Conservation (phyloP, 1,139 yeast species). For the Meyerozyma athensensis region DNA sequence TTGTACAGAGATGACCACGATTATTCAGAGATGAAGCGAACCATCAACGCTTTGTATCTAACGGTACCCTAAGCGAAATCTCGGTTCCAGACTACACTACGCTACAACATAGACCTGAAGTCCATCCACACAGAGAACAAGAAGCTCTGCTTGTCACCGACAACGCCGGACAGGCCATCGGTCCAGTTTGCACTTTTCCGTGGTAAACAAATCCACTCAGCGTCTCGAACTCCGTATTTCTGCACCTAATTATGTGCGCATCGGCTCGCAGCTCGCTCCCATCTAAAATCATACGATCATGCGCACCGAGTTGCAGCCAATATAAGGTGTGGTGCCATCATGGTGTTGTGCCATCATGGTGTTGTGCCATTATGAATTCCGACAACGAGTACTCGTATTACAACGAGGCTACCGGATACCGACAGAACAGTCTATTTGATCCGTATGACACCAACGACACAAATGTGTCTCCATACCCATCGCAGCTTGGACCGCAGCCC, state of each 20-base stretch:
- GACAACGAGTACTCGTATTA: conserved; percentile 1
- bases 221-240: neutral
- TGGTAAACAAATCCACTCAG: no score
- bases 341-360: neutral
- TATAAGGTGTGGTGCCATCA: neutral
- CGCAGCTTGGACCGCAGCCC: neutral
- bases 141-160: no score
- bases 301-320: conserved; percentile 1
- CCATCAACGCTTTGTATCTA: no score
- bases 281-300: conserved; percentile 1
- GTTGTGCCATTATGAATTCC: neutral
- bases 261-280: no score
- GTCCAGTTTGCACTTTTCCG: no score
- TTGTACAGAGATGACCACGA: no score
- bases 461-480: neutral
- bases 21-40: no score
- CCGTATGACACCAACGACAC: neutral
- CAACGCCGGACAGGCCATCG: no score
- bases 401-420: neutral
- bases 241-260: neutral
- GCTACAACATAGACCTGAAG: no score
- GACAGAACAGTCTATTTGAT: neutral
- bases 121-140: no score
- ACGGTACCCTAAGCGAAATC: no score
- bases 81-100: no score